Conservation (phyloP, 2,329 filamentous ascomycete species). For the Hymenoscyphus scutula region DNA sequence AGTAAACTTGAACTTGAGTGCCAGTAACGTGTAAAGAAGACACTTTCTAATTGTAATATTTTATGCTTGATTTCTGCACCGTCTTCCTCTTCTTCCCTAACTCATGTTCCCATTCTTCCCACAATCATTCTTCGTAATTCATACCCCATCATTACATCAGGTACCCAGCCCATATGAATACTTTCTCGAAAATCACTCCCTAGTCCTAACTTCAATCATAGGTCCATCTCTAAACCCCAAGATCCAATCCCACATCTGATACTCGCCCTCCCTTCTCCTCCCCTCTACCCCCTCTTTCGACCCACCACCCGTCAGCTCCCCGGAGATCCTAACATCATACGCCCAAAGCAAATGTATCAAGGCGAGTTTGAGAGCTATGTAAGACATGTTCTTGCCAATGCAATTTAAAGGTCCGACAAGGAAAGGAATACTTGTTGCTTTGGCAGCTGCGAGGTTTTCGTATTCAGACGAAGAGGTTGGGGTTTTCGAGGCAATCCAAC, state of each 20-base stretch:
- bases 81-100: no score
- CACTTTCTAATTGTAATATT: no score
- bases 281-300: conserved; percentile 19
- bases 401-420: conserved; percentile 33
- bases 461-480: neutral
- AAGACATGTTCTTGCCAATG: conserved; percentile 36
- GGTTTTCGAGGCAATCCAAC: conserved; percentile 19
- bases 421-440: conserved; percentile 31
- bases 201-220: conserved; percentile 31
- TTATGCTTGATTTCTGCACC: no score
- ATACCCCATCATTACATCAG: no score
- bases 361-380: conserved; percentile 19
- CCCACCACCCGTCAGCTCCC: no score
- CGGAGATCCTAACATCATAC: no score
- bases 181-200: neutral
- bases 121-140: no score
- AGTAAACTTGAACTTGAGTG: no score
- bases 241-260: conserved; percentile 30
- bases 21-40: no score
- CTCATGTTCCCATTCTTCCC: no score
- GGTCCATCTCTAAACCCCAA: conserved; percentile 37
- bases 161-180: no score
- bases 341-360: no score
- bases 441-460: conserved; percentile 24
- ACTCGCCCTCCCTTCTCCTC: conserved; percentile 24